A percentile compares a stretch with the other conserved stretches of the same genome.
These are phyloP conservation scores for Chlorophyllum brunneum DNA, from an alignment of 768 basidiomycete genomes.

Conservation along the genomic window DNA sequence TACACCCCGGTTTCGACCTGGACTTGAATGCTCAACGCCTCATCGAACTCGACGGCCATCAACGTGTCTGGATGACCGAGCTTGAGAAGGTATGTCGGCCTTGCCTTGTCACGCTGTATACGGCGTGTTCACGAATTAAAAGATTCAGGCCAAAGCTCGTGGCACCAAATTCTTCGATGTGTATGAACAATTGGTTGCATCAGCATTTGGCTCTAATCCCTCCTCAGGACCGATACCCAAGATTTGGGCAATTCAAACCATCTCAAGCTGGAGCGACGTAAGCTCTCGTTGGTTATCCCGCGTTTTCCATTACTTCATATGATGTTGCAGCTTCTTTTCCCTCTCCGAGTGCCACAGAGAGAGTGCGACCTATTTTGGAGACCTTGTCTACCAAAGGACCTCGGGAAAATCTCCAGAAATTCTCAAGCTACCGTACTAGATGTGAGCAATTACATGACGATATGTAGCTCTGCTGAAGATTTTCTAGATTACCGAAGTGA, in stretches of 20 bases:
- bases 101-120: conserved; percentile 1
- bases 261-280: conserved; percentile 33
- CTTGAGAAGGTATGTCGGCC: conserved; percentile 68
- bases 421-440: conserved; percentile 71
- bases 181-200: conserved; percentile 34
- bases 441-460: conserved; percentile 37
- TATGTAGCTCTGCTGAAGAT: conserved; percentile 9
- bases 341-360: conserved; percentile 55
- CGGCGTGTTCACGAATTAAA: not conserved
- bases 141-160: conserved; percentile 76
- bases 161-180: conserved; percentile 88
- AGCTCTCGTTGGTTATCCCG: conserved; percentile 20
- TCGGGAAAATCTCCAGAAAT: conserved; percentile 56
- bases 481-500: conserved; percentile 51
- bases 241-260: conserved; percentile 44
- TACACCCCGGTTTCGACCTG: conserved; percentile 60
- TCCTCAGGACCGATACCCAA: conserved; percentile 68
- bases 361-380: conserved; percentile 56
- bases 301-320: conserved; percentile 8
- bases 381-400: conserved; percentile 66
- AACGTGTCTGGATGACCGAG: conserved; percentile 81
- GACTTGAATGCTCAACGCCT: conserved; percentile 72
- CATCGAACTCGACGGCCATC: conserved; percentile 68
- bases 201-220: conserved; percentile 14
- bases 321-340: conserved; percentile 46